Evolutionary conservation across 2,329 filamentous ascomycete species (phyloP), one percentile per base, ranked within the genome.

Genomic region (Aspergillus tanneri): DNA sequence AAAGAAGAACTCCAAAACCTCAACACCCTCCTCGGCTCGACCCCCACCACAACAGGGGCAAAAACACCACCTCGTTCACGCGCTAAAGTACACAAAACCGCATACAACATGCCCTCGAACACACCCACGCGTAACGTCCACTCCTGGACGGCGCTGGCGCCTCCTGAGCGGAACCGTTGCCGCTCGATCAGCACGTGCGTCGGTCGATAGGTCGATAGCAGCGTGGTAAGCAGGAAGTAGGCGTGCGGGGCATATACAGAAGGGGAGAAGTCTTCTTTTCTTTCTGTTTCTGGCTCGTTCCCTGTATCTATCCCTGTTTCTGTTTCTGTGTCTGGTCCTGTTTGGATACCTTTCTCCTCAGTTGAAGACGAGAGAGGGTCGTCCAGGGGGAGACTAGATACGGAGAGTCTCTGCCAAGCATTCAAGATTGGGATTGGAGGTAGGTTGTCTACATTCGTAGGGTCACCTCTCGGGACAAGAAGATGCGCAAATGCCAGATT

Each of bases 91-190:
- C 78, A 74, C 28, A 92, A 67, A 10, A 84, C 77, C 7, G 86
- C 85, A 73, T 90, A 87, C 0, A 95, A 70, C 83, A 93, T 93
- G 3, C 83, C 82, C 66, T 95, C 89, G 18, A 95, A 78, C 60
- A 87, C 85, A 56, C 92, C 92, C 7, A 95, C 88, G 1, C 88
- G 77, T 32, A 93, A 65, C 3, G 88, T 92, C 89, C 89, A 95
- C 68, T 95, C 88, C 50, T 84, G 81, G 1, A 95, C 83, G 0
- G 83, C 79, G 0, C 80, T 71, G 0, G 72, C 77, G 7, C 86
- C 81, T n/a, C 77, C 78, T 2, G 82, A 84, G 2, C 89, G 83
- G 47, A 76, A 84, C 9, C 82, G 75, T 56, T 85, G 82, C 1
- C 80, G 74, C 59, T 85, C 82, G 48, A 95, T 90, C 1, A 93